phyloP scores from a whole-genome alignment of 352 stramenopile species.

The Phytophthora foliorum region DNA sequence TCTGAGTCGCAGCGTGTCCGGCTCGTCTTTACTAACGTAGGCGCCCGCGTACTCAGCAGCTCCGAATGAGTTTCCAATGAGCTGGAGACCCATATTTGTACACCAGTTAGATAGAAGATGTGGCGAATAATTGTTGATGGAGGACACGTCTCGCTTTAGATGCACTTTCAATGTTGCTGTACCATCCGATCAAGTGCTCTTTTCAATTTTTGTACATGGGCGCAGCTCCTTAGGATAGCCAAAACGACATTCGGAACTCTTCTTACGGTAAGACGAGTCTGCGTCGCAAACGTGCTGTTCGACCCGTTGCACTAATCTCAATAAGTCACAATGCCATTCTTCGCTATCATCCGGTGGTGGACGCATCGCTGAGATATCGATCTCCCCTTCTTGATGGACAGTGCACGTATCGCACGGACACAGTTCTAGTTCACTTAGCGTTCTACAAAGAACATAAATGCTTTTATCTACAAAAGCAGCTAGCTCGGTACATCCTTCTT shows the following conservation, averaged over 20 bases:
- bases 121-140: conserved; percentile 20
- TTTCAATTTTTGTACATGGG: neutral
- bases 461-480: conserved; percentile 11
- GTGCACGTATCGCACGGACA: conserved; percentile 6
- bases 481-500: conserved; percentile 12
- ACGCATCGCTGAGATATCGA: conserved; percentile 13
- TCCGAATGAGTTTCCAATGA: neutral
- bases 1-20: too few species aligned
- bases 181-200: neutral
- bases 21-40: neutral
- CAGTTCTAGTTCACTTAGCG: neutral
- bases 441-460: conserved; percentile 16
- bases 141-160: conserved; percentile 13
- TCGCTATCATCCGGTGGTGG: neutral
- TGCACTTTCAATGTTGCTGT: conserved; percentile 12
- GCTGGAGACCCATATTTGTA: neutral
- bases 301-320: conserved; percentile 15
- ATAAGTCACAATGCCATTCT: conserved; percentile 25
- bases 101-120: conserved; percentile 12
- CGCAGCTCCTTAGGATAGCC: conserved; percentile 18
- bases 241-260: conserved; percentile 20
- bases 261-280: conserved; percentile 15
- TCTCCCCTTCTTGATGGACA: neutral
- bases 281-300: conserved; percentile 28
- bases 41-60: neutral